A percentile compares a stretch with the other conserved stretches of the same genome.
Evolutionary conservation across 2,329 filamentous ascomycete species (phyloP).

Genomic region (Colletotrichum lindemuthianum): DNA sequence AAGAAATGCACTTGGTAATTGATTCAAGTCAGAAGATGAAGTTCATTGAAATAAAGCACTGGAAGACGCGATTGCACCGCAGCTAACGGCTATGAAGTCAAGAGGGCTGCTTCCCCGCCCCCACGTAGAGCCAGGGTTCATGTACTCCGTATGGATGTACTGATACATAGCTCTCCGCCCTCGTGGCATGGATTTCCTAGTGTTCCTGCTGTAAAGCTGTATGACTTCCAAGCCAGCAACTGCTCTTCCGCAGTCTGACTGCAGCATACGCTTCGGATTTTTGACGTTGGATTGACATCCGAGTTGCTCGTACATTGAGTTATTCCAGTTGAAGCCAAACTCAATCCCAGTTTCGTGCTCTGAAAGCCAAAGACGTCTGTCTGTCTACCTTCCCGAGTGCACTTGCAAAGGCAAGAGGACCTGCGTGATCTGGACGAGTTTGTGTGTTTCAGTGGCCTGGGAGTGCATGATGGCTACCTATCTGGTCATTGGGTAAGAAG

Average conservation of each 20-base stretch:
- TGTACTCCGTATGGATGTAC: slow-evolving; percentile 16
- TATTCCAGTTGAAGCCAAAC: too few species aligned
- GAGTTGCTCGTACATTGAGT: too few species aligned
- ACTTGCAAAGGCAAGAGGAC: too few species aligned
- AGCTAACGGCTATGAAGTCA: background rate
- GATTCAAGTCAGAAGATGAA: slow-evolving; percentile 1
- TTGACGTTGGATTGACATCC: too few species aligned
- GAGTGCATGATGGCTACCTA: background rate
- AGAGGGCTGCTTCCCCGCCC: slow-evolving; percentile 16
- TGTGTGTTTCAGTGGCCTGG: slow-evolving; percentile 7
- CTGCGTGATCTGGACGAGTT: background rate
- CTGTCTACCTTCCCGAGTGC: too few species aligned
- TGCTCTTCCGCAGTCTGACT: too few species aligned
- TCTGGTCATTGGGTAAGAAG: too few species aligned
- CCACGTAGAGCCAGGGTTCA: slow-evolving; percentile 11
- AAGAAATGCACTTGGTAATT: background rate
- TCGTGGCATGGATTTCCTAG: slow-evolving; percentile 7
- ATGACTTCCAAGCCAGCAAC: too few species aligned
- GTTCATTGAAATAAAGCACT: background rate
- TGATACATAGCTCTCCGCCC: background rate
- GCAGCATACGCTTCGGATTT: too few species aligned
- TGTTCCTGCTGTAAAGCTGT: background rate
- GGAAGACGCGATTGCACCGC: background rate
- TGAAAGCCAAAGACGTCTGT: too few species aligned
- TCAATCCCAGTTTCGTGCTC: too few species aligned